Percentiles rank a stretch among this genome's conserved stretches.
These are phyloP conservation scores for Calocybe gambosa DNA, from an alignment of 1,284 basidiomycete genomes.

Conservation along the genomic window DNA sequence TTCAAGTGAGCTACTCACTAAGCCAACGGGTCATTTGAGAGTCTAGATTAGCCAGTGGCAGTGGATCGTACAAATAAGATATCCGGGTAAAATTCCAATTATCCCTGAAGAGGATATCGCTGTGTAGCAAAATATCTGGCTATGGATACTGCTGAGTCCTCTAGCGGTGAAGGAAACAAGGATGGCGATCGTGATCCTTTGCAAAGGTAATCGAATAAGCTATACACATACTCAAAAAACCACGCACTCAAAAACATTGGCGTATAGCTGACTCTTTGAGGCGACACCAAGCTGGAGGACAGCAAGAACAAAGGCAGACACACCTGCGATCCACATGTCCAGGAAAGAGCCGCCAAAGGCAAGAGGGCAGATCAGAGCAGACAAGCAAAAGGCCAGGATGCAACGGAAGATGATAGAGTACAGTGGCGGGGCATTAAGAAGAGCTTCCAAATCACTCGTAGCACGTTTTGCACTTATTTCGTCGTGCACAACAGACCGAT, in stretches of 20 bases:
- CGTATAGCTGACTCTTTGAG: conserved; percentile 70
- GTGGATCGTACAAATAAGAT: conserved; percentile 62
- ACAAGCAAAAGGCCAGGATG: conserved; percentile 62
- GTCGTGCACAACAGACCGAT: conserved; percentile 78
- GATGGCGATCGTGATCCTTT: conserved; percentile 77
- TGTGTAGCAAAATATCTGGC: conserved; percentile 79
- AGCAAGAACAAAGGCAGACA: conserved; percentile 57
- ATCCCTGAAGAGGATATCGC: conserved; percentile 81
- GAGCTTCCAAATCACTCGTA: conserved; percentile 35
- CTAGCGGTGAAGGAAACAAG: conserved; percentile 76
- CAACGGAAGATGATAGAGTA: conserved; percentile 59
- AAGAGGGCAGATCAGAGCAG: conserved; percentile 71
- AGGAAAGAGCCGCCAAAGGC: conserved; percentile 82
- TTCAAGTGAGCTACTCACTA: conserved; percentile 82
- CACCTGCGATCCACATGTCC: conserved; percentile 77
- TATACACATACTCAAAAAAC: neutral
- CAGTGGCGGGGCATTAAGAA: conserved; percentile 45
- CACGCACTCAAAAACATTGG: conserved; percentile 84
- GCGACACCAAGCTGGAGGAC: conserved; percentile 69
- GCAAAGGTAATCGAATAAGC: no score
- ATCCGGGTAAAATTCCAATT: conserved; percentile 78
- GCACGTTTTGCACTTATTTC: conserved; percentile 76
- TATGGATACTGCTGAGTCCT: conserved; percentile 69
- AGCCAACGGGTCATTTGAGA: conserved; percentile 6
- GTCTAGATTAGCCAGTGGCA: neutral